Percentiles rank a stretch among this genome's conserved stretches.
phyloP scores from a whole-genome alignment of 1,284 basidiomycete species.

The Irpex rosettiformis region DNA sequence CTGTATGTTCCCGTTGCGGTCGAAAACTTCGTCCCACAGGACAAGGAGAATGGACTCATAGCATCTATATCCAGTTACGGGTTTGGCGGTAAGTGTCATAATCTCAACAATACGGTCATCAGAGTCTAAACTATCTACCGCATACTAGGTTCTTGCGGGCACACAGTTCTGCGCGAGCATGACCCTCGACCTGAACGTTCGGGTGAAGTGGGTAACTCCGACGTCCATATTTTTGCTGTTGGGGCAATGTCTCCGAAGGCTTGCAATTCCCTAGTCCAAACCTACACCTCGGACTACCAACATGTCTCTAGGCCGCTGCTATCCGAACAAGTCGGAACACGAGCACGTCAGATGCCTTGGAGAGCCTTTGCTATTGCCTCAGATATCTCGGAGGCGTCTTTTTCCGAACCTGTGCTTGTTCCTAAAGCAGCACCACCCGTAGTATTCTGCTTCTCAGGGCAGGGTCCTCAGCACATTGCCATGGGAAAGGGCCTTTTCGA shows the following conservation, averaged over 20 bases:
- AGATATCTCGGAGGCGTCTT: conserved; percentile 3
- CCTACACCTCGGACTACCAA: conserved; percentile 2
- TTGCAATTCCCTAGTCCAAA: background rate
- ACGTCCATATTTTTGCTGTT: background rate
- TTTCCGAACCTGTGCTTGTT: conserved; percentile 24
- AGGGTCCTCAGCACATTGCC: conserved; percentile 37
- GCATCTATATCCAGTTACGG: conserved; percentile 37
- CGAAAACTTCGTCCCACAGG: conserved; percentile 17
- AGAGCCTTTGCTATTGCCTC: conserved; percentile 21
- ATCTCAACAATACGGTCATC: background rate
- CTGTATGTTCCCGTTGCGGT: conserved; percentile 19
- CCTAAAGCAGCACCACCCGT: conserved; percentile 27
- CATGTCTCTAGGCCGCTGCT: conserved; percentile 13
- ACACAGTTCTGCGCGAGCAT: conserved; percentile 28
- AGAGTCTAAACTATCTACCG: too few relatives aligned
- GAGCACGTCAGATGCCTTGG: conserved; percentile 32
- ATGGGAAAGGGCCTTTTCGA: conserved; percentile 40
- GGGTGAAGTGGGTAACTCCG: background rate
- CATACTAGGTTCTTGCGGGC: conserved; percentile 30
- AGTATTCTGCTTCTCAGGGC: conserved; percentile 39
- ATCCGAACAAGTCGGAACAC: conserved; percentile 25
- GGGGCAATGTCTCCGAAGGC: background rate
- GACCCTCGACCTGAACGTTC: background rate
- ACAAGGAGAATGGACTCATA: conserved; percentile 18
- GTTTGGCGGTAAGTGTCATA: conserved; percentile 31